These are phyloP conservation scores for Agroathelia rolfsii DNA, from an alignment of 1,284 basidiomycete genomes.

Conservation along the genomic window DNA sequence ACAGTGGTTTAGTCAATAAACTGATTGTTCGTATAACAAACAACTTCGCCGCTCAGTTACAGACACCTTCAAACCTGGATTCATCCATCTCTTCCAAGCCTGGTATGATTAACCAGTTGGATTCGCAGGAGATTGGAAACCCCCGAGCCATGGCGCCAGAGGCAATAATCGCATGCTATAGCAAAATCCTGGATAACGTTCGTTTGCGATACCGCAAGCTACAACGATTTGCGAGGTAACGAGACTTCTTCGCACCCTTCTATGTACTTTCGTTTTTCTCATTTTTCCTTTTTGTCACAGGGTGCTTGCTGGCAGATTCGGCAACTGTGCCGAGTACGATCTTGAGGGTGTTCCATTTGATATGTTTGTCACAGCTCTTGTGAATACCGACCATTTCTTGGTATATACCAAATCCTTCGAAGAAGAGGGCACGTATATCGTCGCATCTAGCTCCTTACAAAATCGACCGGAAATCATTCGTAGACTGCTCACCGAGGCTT, in stretches of 20 bases:
- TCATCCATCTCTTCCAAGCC: too few relatives aligned
- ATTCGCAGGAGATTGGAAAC: too few relatives aligned
- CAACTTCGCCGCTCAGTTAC: slow-evolving; percentile 91
- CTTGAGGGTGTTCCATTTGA: slow-evolving; percentile 78
- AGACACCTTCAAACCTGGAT: slow-evolving; percentile 50
- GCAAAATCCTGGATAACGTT: slow-evolving; percentile 90
- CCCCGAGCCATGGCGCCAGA: slow-evolving; percentile 62
- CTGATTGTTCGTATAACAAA: slow-evolving; percentile 85
- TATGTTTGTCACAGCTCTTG: slow-evolving; percentile 71
- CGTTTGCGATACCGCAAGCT: slow-evolving; percentile 89
- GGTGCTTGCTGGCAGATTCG: slow-evolving; percentile 78
- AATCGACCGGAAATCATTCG: slow-evolving; percentile 78
- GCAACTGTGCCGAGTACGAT: slow-evolving; percentile 92
- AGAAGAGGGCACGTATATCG: slow-evolving; percentile 88
- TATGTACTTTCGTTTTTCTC: too few relatives aligned
- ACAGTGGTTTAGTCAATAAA: slow-evolving; percentile 79
- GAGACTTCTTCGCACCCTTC: slow-evolving; percentile 6
- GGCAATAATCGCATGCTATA: slow-evolving; percentile 84
- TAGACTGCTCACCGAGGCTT: slow-evolving; percentile 79
- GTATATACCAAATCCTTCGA: slow-evolving; percentile 89
- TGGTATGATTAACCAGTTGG: too few relatives aligned
- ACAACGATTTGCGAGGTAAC: slow-evolving; percentile 83
- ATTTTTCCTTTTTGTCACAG: slow-evolving; percentile 28
- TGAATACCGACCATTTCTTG: slow-evolving; percentile 87
- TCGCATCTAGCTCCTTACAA: slow-evolving; percentile 78